A percentile compares a stretch with the other conserved stretches of the same genome.
Conservation (phyloP, 1,284 basidiomycete genomes). For the Heimioporus retisporus region DNA sequence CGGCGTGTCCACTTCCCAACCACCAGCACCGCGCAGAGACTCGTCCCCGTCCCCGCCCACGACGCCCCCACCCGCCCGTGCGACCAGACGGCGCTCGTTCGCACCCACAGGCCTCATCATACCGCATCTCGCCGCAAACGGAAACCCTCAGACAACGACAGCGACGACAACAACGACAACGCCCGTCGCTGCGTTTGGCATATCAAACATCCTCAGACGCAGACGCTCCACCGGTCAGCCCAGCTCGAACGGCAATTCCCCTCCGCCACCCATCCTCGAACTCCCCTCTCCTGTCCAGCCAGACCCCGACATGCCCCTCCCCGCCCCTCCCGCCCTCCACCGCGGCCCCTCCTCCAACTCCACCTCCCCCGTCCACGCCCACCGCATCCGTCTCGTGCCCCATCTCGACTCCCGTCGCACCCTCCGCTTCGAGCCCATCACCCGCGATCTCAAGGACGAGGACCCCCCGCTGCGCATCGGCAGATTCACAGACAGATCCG, state of each 20-base stretch:
- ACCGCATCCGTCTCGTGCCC: conserved; percentile 90
- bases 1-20: conserved; percentile 37
- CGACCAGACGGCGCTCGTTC: conserved; percentile 38
- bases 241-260: conserved; percentile 27
- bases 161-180: conserved; percentile 2
- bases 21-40: conserved; percentile 20
- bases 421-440: conserved; percentile 94
- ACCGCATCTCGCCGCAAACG: conserved; percentile 32
- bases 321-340: conserved; percentile 35
- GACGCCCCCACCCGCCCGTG: conserved; percentile 16
- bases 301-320: conserved; percentile 29
- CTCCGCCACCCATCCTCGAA: conserved; percentile 15
- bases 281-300: conserved; percentile 12
- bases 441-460: conserved; percentile 81
- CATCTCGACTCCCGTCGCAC: conserved; percentile 93
- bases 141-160: conserved; percentile 26
- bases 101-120: conserved; percentile 33
- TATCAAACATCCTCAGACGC: conserved; percentile 61
- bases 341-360: conserved; percentile 36
- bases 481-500: conserved; percentile 90
- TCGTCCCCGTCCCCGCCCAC: conserved; percentile 34
- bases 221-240: conserved; percentile 58
- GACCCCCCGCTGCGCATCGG: conserved; percentile 87
- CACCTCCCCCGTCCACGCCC: conserved; percentile 34
- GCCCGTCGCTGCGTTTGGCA: conserved; percentile 39